Base-by-base conservation (phyloP, 805 yeast species). In the Nematodospora valgi region DNA sequence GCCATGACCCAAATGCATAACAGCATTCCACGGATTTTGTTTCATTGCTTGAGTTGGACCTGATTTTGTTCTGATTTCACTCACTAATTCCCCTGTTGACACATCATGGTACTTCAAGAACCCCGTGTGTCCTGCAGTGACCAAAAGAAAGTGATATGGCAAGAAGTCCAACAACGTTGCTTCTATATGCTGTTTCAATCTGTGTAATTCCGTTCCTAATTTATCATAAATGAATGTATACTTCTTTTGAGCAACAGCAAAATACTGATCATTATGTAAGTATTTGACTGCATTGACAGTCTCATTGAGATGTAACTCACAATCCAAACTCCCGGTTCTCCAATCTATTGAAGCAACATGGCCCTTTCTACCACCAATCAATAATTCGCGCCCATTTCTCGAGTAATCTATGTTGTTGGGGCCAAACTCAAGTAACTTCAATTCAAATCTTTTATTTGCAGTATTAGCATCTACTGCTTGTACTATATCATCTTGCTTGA, bases 301-400 rank as follows among this genome's bases (percentile, higher is more conserved):
- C 62, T 93, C 99, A 51, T 83, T 81, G 15, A 93, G 65, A 52
- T 86, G 78, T 36, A 93, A 58, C 58, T 93, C 99, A 28, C 94
- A 80, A 42, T 79, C 82, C 22, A 91, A 62, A 25, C 67, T 70
- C 10, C 98, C 98, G 25, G 79, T 76, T 54, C 94, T 78, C 97
- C 98, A 93, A 63, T 93, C 96, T 70, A 93, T 82, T 2, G 93
- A 78, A 0, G 98, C 98, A 34, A 93, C 78, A 66, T 93, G 98
- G 3, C 99, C 99, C 56, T 86, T 87, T 31, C 72, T 71, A 13
- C 99, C 99, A 8, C 89, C 93, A 15, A 93, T 64, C 23, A 93
- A 68, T 32, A 93, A 58, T 44, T 82, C 82, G 42, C 96, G 78
- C 36, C 99, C 98, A 48, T 87, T 87, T 58, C 91, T 72, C 2